phyloP scores from a whole-genome alignment of 768 basidiomycete species.

The Astraeus odoratus region DNA sequence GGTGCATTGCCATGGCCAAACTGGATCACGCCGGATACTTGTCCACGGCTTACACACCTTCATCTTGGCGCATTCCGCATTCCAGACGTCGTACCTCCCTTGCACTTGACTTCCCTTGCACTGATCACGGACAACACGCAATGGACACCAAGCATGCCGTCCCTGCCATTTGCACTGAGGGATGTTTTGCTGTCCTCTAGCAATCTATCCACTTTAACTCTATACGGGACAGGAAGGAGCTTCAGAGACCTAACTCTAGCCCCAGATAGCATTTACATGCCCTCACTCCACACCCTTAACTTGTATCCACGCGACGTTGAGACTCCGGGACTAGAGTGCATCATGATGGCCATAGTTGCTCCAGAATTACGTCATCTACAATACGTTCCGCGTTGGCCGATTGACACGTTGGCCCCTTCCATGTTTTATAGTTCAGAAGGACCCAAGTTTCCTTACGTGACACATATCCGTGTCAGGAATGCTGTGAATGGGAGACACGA shows the following conservation, averaged over 20 bases:
- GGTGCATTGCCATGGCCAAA: neutral
- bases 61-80: conserved; percentile 2
- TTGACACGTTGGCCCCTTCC: neutral
- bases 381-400: neutral
- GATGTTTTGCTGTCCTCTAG: neutral
- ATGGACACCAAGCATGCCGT: neutral
- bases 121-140: conserved; percentile 1
- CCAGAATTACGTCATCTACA: conserved; percentile 1
- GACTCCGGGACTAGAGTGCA: neutral
- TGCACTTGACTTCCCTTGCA: conserved; percentile 5
- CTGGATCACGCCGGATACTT: neutral
- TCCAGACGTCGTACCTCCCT: conserved; percentile 13
- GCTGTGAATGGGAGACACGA: neutral
- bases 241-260: neutral
- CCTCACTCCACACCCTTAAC: neutral
- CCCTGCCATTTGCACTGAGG: neutral
- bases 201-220: neutral
- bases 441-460: conserved; percentile 1
- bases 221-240: neutral
- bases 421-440: neutral
- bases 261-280: conserved; percentile 1
- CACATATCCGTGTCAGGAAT: neutral
- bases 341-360: neutral
- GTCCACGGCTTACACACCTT: neutral
- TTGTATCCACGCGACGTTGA: conserved; percentile 1